Conservation (phyloP, 2,329 filamentous ascomycete species). For the Pestalotiopsis fici region DNA sequence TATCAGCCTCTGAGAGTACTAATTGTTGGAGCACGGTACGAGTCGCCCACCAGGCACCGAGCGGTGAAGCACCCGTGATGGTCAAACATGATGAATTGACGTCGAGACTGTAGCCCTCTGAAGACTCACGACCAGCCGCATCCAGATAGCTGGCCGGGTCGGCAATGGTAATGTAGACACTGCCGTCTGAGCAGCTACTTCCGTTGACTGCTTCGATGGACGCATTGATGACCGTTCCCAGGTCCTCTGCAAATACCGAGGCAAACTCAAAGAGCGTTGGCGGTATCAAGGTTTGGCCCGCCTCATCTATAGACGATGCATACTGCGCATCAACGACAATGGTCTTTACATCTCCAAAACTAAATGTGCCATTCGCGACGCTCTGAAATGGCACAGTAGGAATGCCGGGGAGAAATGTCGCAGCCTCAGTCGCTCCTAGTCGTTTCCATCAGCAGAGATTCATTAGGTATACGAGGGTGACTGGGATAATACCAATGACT, state of each 20-base stretch:
- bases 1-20: slow-evolving; percentile 29
- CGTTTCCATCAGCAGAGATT: not conserved
- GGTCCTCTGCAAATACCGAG: slow-evolving; percentile 40
- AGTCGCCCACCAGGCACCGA: slow-evolving; percentile 61
- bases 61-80: slow-evolving; percentile 52
- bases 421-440: not conserved
- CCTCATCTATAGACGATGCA: slow-evolving; percentile 38
- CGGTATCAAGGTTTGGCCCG: slow-evolving; percentile 52
- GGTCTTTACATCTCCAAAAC: slow-evolving; percentile 24
- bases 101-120: slow-evolving; percentile 50
- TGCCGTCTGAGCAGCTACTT: slow-evolving; percentile 14
- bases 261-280: slow-evolving; percentile 50
- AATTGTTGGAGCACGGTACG: slow-evolving; percentile 55
- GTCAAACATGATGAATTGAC: slow-evolving; percentile 39
- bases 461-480: not conserved
- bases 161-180: slow-evolving; percentile 49
- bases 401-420: slow-evolving; percentile 24
- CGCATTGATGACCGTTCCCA: slow-evolving; percentile 28
- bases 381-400: slow-evolving; percentile 35
- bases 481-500: not conserved
- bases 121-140: slow-evolving; percentile 44
- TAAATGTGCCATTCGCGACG: slow-evolving; percentile 23
- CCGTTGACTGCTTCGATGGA: slow-evolving; percentile 28
- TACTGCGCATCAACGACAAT: slow-evolving; percentile 47
- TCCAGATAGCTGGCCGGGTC: slow-evolving; percentile 40